These are phyloP conservation scores for Pythium rhizo-oryzae DNA, from an alignment of 352 stramenopile species.

Conservation along the genomic window DNA sequence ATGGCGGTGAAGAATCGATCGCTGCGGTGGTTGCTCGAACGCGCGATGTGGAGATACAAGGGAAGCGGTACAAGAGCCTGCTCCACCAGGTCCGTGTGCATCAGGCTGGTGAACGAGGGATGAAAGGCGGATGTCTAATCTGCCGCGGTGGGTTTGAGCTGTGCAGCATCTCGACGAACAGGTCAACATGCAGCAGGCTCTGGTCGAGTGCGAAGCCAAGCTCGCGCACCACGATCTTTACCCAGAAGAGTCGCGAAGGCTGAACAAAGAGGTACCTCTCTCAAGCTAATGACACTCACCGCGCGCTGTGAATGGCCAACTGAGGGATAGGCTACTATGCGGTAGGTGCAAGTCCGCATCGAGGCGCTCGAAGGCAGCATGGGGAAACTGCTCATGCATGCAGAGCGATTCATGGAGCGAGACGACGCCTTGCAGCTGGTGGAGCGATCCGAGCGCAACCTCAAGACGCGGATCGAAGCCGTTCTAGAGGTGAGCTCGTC, in stretches of 20 bases:
- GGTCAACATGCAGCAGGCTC: conserved; percentile 30
- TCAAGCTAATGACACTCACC: not conserved
- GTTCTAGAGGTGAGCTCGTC: conserved; percentile 46
- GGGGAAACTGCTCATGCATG: conserved; percentile 37
- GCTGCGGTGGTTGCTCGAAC: conserved; percentile 41
- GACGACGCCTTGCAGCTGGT: conserved; percentile 43
- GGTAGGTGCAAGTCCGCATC: conserved; percentile 19
- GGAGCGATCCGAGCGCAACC: conserved; percentile 41
- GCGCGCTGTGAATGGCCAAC: not conserved
- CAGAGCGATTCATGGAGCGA: conserved; percentile 40
- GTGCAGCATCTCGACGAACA: conserved; percentile 41
- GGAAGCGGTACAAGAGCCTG: conserved; percentile 45
- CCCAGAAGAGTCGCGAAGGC: conserved; percentile 31
- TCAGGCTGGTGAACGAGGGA: not conserved
- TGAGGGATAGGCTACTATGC: not conserved
- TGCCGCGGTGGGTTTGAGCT: not conserved
- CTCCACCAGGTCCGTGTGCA: conserved; percentile 40
- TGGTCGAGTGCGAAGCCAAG: conserved; percentile 21
- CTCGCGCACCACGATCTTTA: conserved; percentile 26
- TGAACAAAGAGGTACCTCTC: conserved; percentile 35
- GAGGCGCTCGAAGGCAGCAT: conserved; percentile 43
- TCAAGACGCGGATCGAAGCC: conserved; percentile 54
- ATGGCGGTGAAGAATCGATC: conserved; percentile 36
- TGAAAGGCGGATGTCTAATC: not conserved
- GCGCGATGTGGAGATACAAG: conserved; percentile 43